Percentiles rank a stretch among this genome's conserved stretches.
phyloP scores from a whole-genome alignment of 2,329 filamentous ascomycete species.

The Diaporthe helianthi region DNA sequence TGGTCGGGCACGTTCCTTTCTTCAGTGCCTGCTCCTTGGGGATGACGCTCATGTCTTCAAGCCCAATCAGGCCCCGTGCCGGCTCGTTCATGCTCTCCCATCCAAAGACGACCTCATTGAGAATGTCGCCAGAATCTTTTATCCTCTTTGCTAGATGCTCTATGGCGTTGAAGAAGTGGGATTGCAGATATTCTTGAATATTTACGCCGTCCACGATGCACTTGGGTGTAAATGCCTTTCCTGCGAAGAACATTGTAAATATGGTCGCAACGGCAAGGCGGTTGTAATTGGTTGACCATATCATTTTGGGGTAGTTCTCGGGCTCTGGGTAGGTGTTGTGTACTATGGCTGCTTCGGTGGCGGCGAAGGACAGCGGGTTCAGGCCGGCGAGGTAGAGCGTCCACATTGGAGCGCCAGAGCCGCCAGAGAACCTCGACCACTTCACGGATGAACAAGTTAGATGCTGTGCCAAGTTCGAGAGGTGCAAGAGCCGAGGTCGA shows the following conservation, averaged over 20 bases:
- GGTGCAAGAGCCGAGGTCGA: background rate
- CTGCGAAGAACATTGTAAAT: slow-evolving; percentile 93
- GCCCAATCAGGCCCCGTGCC: slow-evolving; percentile 85
- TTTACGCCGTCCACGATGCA: slow-evolving; percentile 94
- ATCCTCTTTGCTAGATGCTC: slow-evolving; percentile 84
- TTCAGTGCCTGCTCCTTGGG: slow-evolving; percentile 89
- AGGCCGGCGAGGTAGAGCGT: slow-evolving; percentile 93
- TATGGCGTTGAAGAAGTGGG: slow-evolving; percentile 82
- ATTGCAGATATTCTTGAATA: slow-evolving; percentile 93
- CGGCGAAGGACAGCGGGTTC: slow-evolving; percentile 83
- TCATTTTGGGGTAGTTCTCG: slow-evolving; percentile 93
- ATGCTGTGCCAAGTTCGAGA: slow-evolving; percentile 34
- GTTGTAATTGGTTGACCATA: slow-evolving; percentile 98
- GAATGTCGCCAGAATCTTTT: slow-evolving; percentile 86
- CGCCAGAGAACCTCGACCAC: slow-evolving; percentile 95
- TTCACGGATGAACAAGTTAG: slow-evolving; percentile 42
- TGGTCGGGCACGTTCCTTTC: slow-evolving; percentile 90
- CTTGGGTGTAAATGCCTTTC: slow-evolving; percentile 90
- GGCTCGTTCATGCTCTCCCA: slow-evolving; percentile 98
- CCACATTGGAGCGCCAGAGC: slow-evolving; percentile 97
- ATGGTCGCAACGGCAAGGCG: slow-evolving; percentile 87
- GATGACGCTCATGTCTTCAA: slow-evolving; percentile 79
- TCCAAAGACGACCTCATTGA: slow-evolving; percentile 86
- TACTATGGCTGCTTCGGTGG: slow-evolving; percentile 89
- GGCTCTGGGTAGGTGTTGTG: slow-evolving; percentile 93